Base-by-base conservation (phyloP, 768 basidiomycete species). In the Termitomyces sp. region DNA sequence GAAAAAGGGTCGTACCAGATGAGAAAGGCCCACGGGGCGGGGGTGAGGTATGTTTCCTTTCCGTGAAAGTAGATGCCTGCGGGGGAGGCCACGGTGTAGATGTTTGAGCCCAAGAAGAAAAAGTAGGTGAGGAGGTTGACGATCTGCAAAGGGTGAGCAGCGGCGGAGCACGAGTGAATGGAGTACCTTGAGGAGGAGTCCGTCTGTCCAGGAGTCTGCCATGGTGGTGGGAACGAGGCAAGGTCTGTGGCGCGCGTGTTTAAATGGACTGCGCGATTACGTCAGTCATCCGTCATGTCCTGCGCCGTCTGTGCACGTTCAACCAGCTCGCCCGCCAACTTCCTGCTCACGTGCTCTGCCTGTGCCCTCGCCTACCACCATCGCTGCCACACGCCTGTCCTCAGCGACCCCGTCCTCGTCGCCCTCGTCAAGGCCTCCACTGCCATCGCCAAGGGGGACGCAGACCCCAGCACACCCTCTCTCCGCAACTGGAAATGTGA, bases 1-100 rank as follows among this genome's bases (percentile, higher is more conserved):
- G 23, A 56, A 28, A 9, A 35, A n/a, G 23, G 8, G 33, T 48
- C 78, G 44, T 57, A 89, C 93, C 94, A 96, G 69, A 95, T 89
- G 76, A 89, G 82, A 78, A 94, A 96, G 1, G 91, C 89, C 85
- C 91, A 97, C 30, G 88, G 85, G 28, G 93, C 91, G n/a, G 96
- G 96, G 1, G 95, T 97, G 59, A 98, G 77, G 73, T 95, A 98
- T 0, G 95, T 97, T 65, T 90, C 87, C 71, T 93, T 93, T 48
- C 84, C 86, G 63, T 77, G 72, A 69, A 79, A 84, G 74, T 93
- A 92, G 53, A 85, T 79, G 62, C 82, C 85, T 44, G 82, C 80
- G 0, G 91, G 91, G 2, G 84, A 82, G 6, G 92, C 86, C 61
- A 94, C 82, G 55, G 87, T 88, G 79, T 93, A 95, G 58, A 95